These are phyloP conservation scores for Pseudopithomyces maydicus DNA, from an alignment of 2,329 filamentous ascomycete genomes.

Conservation along the genomic window DNA sequence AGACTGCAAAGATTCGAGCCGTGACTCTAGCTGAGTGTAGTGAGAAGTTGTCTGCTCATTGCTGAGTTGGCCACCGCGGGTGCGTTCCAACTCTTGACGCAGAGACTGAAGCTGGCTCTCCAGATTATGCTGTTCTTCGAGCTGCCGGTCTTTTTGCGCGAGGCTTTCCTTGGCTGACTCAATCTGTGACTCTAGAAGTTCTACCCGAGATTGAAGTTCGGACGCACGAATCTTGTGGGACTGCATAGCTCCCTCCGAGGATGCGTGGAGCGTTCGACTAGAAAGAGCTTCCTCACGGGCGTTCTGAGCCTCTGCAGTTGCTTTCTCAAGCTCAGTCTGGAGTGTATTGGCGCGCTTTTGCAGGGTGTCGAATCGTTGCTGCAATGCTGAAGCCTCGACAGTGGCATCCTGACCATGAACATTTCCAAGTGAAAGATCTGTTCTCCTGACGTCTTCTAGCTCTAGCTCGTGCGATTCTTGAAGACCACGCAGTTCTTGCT, in stretches of 20 bases:
- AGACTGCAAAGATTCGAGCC: conserved; percentile 18
- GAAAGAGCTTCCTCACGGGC: conserved; percentile 30
- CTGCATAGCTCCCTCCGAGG: conserved; percentile 13
- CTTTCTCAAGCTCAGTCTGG: conserved; percentile 30
- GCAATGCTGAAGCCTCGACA: conserved; percentile 17
- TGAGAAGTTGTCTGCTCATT: conserved; percentile 10
- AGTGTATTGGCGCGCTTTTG: conserved; percentile 32
- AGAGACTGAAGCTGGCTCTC: conserved; percentile 26
- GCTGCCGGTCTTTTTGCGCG: conserved; percentile 31
- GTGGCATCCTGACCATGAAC: conserved; percentile 5
- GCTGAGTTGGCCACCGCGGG: conserved; percentile 6
- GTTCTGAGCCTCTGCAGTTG: conserved; percentile 29
- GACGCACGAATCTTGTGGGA: conserved; percentile 17
- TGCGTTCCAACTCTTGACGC: conserved; percentile 23
- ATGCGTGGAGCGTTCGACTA: conserved; percentile 12
- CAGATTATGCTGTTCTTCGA: conserved; percentile 29
- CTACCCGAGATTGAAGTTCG: conserved; percentile 29
- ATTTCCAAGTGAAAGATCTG: conserved; percentile 1
- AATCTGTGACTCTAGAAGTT: conserved; percentile 29
- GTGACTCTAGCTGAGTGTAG: conserved; percentile 16
- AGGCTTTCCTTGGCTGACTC: conserved; percentile 32
- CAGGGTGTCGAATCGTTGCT: conserved; percentile 27
- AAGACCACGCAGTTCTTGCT: conserved; percentile 16
- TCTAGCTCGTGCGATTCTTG: conserved; percentile 17
- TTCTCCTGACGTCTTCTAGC: conserved; percentile 11